Percentiles rank a stretch among this genome's conserved stretches.
Conservation (phyloP, 306 rosid species). For the Neltuma alba region DNA sequence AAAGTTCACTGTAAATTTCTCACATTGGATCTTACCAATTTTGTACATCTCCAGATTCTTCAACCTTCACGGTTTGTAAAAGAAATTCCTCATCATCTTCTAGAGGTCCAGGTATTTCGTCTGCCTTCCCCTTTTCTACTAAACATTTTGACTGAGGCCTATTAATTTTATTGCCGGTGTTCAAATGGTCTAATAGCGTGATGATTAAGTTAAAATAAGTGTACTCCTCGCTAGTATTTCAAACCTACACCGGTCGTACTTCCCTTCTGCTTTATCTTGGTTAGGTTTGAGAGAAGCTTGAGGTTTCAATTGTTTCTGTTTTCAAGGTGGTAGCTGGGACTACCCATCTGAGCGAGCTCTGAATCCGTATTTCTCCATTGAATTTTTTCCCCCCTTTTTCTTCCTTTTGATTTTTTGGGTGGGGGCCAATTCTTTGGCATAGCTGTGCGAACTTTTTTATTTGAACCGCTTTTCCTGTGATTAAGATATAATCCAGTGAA, state of each 20-base stretch:
- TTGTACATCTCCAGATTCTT: conserved; percentile 65
- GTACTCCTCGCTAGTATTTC: not conserved
- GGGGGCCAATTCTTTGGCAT: not conserved
- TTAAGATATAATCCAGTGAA: not conserved
- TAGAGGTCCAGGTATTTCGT: conserved; percentile 76
- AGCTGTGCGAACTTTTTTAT: not conserved
- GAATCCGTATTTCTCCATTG: not conserved
- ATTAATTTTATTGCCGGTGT: not conserved
- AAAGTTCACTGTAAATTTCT: not conserved
- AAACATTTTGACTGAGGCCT: conserved; percentile 7
- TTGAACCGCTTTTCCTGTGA: not conserved
- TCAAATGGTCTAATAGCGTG: not conserved
- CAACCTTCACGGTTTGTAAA: conserved; percentile 90
- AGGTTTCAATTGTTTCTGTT: not conserved
- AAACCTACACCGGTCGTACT: not conserved
- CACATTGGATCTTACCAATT: conserved; percentile 18
- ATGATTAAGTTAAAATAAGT: not conserved
- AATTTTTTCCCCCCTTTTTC: too few species aligned
- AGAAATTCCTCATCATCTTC: conserved; percentile 86
- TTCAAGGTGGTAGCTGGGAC: not conserved
- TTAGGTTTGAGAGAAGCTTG: not conserved
- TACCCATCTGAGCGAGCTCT: not conserved
- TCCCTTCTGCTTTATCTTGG: not conserved
- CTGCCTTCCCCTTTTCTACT: conserved; percentile 29
- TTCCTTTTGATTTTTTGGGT: not conserved